Conservation (phyloP, 768 basidiomycete species). For the Lentinula sp. region DNA sequence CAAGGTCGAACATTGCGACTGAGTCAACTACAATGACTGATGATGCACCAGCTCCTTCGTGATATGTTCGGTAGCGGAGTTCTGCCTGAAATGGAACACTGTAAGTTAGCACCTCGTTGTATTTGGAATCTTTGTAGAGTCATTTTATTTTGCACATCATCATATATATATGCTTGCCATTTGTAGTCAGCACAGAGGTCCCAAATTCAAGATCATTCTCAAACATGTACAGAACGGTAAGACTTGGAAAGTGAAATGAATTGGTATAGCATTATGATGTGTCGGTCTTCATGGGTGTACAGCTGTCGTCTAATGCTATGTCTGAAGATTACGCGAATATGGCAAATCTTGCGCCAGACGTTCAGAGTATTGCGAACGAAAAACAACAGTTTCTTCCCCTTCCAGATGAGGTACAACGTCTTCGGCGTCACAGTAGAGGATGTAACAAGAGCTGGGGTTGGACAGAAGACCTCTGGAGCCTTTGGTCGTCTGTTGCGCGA, state of each 20-base stretch:
- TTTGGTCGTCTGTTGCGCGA: background rate
- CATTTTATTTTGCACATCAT: background rate
- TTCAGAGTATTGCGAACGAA: slow-evolving; percentile 60
- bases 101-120: background rate
- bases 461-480: slow-evolving; percentile 11
- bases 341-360: too few relatives aligned
- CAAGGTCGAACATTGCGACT: slow-evolving; percentile 40
- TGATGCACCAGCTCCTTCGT: background rate
- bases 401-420: slow-evolving; percentile 39
- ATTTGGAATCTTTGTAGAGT: background rate
- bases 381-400: slow-evolving; percentile 54
- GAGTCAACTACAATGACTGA: slow-evolving; percentile 11
- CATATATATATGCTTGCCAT: background rate
- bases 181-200: background rate
- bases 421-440: slow-evolving; percentile 66
- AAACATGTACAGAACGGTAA: too few relatives aligned
- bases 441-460: slow-evolving; percentile 42
- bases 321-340: background rate
- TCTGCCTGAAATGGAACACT: background rate
- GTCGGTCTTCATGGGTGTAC: too few relatives aligned
- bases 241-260: too few relatives aligned
- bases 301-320: too few relatives aligned
- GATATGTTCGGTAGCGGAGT: background rate
- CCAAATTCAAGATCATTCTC: too few relatives aligned
- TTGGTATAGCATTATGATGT: too few relatives aligned